phyloP scores from a whole-genome alignment of 345 rosid genomes.

The Moricandia moricandioides region DNA sequence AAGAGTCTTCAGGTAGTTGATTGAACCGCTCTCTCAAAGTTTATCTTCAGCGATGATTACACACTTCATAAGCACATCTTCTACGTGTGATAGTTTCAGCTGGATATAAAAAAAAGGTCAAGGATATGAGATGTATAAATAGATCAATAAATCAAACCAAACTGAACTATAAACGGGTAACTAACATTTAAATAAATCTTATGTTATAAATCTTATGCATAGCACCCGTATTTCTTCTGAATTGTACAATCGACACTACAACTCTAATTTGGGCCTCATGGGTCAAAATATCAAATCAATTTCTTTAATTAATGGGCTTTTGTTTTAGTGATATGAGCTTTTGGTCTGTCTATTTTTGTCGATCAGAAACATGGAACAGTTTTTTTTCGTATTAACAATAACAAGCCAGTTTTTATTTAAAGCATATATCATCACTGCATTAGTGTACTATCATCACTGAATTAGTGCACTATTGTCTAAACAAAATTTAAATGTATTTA shows the following conservation, averaged over 20 bases:
- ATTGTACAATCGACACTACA: background rate
- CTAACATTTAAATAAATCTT: too few relatives aligned
- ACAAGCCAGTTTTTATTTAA: background rate
- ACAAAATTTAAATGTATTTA: background rate
- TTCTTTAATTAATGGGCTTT: background rate
- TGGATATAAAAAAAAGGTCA: slow-evolving; percentile 56
- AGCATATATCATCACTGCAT: background rate
- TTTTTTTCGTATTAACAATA: background rate
- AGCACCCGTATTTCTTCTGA: background rate
- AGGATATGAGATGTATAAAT: background rate
- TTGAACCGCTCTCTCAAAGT: too few relatives aligned
- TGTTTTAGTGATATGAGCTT: background rate
- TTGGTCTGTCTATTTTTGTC: background rate
- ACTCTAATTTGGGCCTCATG: background rate
- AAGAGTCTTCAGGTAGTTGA: too few relatives aligned
- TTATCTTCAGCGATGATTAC: slow-evolving; percentile 65
- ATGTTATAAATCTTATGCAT: too few relatives aligned
- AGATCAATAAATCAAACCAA: too few relatives aligned
- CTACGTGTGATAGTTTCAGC: slow-evolving; percentile 75
- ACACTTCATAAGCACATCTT: slow-evolving; percentile 64
- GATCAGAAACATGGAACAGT: background rate
- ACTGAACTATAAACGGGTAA: too few relatives aligned
- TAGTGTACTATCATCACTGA: background rate
- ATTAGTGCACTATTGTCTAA: background rate
- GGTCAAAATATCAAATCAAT: background rate